Evolutionary conservation across 2,329 filamentous ascomycete genomes (phyloP), one percentile per base, ranked within the genome.

Genomic region (Plectosphaerella plurivora): DNA sequence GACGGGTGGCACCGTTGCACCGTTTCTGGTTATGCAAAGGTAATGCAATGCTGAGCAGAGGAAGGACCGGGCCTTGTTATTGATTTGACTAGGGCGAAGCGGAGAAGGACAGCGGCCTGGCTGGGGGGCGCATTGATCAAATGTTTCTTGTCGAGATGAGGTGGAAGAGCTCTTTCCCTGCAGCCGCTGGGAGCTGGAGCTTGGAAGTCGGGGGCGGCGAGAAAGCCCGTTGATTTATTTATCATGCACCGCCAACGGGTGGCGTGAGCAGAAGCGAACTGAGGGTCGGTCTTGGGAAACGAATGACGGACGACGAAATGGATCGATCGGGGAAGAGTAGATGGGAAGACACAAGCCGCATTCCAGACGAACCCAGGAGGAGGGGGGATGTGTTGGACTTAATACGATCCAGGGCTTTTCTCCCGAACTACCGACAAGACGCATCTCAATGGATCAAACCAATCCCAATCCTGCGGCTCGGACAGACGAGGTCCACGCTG

Each of bases 121-220:
- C 35, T 49, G 36, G 47, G 18, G 47, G 33, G 33, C 36, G 47
- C 47, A 49, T 49, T 49, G 47, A 49, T 49, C 41, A 44, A 44
- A 44, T 44, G 41, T 44, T 44, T 44, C 41, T 18, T 18, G 41
- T 44, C 41, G 41, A 44, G 41, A 44, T 44, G 16, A 33, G 28
- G 11, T 33, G 28, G 28, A 33, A 33, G 28, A 12, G 24, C 45
- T n/a, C n/a, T 3, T 47, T 35, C 25, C 33, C 45, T 18, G 15
- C 45, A 51, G 24, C 22, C 22, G 22, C 28, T 33, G 28, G 28
- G 28, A 33, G 28, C 28, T 33, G 28, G 28, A 33, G 28, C 28
- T 33, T n/a, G 16, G 41, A 49, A 51, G 44, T 51, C 52, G 47
- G 47, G 54, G 37, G 37, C 14, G 14, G 37, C 37, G 37, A 39